Conservation (phyloP, 139 green algal genomes). For the Picochlorum costavermella region DNA sequence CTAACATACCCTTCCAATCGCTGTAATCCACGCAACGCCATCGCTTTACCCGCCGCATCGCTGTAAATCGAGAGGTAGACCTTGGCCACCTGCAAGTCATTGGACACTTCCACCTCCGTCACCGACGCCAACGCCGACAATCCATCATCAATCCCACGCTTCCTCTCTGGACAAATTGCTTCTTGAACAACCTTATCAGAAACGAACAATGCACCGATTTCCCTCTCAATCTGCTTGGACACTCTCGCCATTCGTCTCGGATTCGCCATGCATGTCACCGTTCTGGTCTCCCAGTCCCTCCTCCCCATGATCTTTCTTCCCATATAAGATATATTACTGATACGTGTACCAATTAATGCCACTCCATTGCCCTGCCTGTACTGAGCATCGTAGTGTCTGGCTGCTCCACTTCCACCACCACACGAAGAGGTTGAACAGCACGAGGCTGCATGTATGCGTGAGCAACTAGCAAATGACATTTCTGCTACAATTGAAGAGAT, state of each 20-base stretch:
- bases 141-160: conserved; percentile 40
- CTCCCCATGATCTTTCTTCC: too few relatives aligned
- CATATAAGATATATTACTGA: too few relatives aligned
- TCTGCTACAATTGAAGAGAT: too few relatives aligned
- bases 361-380: too few relatives aligned
- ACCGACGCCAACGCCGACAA: conserved; percentile 72
- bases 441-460: too few relatives aligned
- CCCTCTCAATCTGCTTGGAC: conserved; percentile 75
- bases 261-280: conserved; percentile 49
- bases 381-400: too few relatives aligned
- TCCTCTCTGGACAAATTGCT: conserved; percentile 69
- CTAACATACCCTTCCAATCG: conserved; percentile 75
- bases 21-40: conserved; percentile 66
- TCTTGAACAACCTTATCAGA: conserved; percentile 51
- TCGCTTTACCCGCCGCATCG: conserved; percentile 49
- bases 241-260: conserved; percentile 78
- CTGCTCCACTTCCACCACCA: too few relatives aligned
- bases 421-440: too few relatives aligned
- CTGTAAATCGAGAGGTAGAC: conserved; percentile 67
- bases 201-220: conserved; percentile 67
- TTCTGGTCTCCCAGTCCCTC: too few relatives aligned
- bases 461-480: too few relatives aligned
- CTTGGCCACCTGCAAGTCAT: conserved; percentile 79
- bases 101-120: conserved; percentile 74
- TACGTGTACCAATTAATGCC: too few relatives aligned